Conservation (phyloP, 2,329 filamentous ascomycete genomes). For the Penicillium rolfsii region DNA sequence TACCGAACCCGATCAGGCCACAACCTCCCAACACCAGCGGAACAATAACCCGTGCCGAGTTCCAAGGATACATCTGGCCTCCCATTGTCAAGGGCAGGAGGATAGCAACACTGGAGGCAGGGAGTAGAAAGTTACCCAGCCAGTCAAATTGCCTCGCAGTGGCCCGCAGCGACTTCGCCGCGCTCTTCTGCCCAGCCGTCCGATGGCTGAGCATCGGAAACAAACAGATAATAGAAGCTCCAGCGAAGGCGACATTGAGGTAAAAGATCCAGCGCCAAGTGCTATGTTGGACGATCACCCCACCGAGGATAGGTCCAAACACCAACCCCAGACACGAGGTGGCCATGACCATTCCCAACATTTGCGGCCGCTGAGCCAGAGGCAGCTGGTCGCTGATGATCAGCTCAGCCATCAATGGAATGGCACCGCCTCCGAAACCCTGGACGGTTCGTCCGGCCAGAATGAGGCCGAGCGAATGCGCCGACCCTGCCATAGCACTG, state of each 20-base stretch:
- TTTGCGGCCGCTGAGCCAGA: constrained; percentile 31
- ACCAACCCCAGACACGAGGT: constrained; percentile 31
- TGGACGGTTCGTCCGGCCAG: neutral
- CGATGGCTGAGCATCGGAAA: neutral
- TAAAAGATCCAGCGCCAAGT: constrained; percentile 36
- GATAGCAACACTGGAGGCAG: constrained; percentile 13
- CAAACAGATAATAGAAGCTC: neutral
- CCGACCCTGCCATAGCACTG: constrained; percentile 34
- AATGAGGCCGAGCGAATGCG: neutral
- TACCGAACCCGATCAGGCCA: neutral
- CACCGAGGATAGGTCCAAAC: constrained; percentile 32
- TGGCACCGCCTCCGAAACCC: neutral
- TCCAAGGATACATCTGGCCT: constrained; percentile 9
- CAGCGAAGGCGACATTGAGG: constrained; percentile 29
- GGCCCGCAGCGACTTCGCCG: neutral
- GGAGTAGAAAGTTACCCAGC: constrained; percentile 10
- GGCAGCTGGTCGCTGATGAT: constrained; percentile 46
- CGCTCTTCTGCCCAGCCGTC: neutral
- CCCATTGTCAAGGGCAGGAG: constrained; percentile 13
- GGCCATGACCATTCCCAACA: constrained; percentile 26
- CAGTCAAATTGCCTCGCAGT: constrained; percentile 3
- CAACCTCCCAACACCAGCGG: neutral
- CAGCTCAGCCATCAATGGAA: constrained; percentile 23
- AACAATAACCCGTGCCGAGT: constrained; percentile 4
- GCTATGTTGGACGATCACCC: constrained; percentile 30